Percentiles rank a stretch among this genome's conserved stretches.
Conservation (phyloP, 2,329 filamentous ascomycete genomes). For the Ceratocystis variospora region DNA sequence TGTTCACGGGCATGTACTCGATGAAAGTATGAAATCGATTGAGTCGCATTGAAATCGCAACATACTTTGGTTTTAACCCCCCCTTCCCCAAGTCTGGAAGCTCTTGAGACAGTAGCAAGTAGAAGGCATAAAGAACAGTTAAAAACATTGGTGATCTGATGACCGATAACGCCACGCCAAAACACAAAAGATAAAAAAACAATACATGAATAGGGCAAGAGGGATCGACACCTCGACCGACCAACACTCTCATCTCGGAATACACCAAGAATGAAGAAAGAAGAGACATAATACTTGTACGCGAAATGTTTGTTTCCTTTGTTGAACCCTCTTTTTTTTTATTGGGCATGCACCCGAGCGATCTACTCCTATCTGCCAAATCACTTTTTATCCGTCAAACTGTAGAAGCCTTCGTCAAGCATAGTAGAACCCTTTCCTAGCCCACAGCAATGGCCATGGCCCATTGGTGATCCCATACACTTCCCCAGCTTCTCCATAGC, state of each 20-base stretch:
- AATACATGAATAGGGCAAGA: background rate
- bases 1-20: too few relatives aligned
- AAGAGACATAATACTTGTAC: background rate
- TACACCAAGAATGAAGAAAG: background rate
- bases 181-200: background rate
- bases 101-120: background rate
- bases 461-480: constrained; percentile 18
- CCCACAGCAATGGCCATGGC: constrained; percentile 19
- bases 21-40: too few relatives aligned
- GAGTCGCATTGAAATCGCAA: too few relatives aligned
- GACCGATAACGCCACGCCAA: background rate
- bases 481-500: constrained; percentile 18
- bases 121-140: background rate
- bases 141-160: background rate
- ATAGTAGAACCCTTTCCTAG: constrained; percentile 18
- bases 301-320: constrained; percentile 8
- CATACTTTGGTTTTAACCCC: background rate
- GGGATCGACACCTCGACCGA: background rate
- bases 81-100: background rate
- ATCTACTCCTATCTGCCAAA: constrained; percentile 8
- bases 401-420: constrained; percentile 16
- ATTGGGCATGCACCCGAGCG: background rate
- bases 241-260: background rate
- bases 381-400: constrained; percentile 3
- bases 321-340: constrained; percentile 5